phyloP scores from a whole-genome alignment of 768 basidiomycete species.

The Leucosporidium scottii region DNA sequence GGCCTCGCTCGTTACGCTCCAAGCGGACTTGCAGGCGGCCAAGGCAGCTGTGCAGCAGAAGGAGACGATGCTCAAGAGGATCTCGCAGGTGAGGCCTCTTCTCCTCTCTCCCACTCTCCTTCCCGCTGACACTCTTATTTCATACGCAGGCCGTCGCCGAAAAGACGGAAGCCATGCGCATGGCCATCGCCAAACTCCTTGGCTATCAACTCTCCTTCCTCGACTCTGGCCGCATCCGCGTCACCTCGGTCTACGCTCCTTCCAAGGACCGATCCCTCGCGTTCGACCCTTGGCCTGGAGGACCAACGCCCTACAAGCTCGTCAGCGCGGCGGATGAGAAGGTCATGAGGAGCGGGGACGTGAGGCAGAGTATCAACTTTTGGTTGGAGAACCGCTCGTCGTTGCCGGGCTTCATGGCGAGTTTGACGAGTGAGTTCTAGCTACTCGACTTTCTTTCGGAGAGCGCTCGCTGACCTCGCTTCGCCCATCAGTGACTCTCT shows the following conservation, averaged over 20 bases:
- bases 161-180: constrained; percentile 84
- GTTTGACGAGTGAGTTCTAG: constrained; percentile 12
- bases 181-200: constrained; percentile 78
- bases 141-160: constrained; percentile 61
- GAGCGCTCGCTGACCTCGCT: no score
- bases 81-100: constrained; percentile 56
- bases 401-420: constrained; percentile 37
- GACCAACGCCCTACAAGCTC: constrained; percentile 31
- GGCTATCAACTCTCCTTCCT: constrained; percentile 88
- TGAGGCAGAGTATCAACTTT: constrained; percentile 62
- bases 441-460: no score
- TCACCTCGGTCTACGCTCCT: constrained; percentile 81
- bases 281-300: constrained; percentile 46
- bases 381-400: constrained; percentile 33
- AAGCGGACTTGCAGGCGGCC: constrained; percentile 67
- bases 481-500: no score
- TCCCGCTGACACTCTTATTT: neutral
- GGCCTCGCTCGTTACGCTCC: constrained; percentile 52
- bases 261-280: constrained; percentile 56
- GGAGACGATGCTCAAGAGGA: constrained; percentile 73
- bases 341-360: constrained; percentile 51
- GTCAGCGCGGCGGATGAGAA: constrained; percentile 40
- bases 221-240: constrained; percentile 78
- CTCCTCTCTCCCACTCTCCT: neutral
- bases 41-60: constrained; percentile 61